phyloP scores from a whole-genome alignment of 106 monocot genomes.

The Platanthera guangdongensis region DNA sequence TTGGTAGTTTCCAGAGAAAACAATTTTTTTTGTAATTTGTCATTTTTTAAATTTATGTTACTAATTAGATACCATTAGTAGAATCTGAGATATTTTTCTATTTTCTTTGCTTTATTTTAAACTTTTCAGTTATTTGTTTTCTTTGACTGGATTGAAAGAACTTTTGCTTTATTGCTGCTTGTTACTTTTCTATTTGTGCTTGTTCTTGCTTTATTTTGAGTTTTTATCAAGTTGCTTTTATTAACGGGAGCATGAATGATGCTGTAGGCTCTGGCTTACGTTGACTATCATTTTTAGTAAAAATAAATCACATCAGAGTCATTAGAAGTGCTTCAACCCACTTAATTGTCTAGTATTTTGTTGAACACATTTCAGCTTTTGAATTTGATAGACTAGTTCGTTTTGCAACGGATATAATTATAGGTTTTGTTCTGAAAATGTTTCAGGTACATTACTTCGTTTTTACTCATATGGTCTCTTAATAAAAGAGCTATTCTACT shows the following conservation, averaged over 20 bases:
- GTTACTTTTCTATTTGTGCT: neutral
- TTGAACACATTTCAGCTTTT: neutral
- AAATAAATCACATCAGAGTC: neutral
- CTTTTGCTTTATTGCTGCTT: neutral
- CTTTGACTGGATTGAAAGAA: neutral
- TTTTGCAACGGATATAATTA: neutral
- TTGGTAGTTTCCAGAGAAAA: too few relatives aligned
- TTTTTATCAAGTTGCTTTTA: neutral
- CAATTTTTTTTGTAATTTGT: too few relatives aligned
- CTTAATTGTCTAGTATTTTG: neutral
- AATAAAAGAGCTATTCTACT: constrained; percentile 74
- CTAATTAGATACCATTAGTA: too few relatives aligned
- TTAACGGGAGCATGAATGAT: neutral
- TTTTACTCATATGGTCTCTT: constrained; percentile 70
- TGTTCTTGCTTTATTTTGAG: neutral
- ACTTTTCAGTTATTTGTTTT: neutral
- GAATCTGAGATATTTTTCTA: neutral
- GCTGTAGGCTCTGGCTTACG: neutral
- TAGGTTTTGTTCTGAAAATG: constrained; percentile 6
- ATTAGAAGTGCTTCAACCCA: neutral
- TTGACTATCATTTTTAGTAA: neutral
- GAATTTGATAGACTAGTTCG: neutral
- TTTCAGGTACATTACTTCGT: constrained; percentile 65
- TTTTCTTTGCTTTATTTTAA: neutral
- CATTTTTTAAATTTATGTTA: too few relatives aligned